Evolutionary conservation across 2,329 filamentous ascomycete species (phyloP), one percentile per base, ranked within the genome.

Genomic region (Aspergillus texensis): DNA sequence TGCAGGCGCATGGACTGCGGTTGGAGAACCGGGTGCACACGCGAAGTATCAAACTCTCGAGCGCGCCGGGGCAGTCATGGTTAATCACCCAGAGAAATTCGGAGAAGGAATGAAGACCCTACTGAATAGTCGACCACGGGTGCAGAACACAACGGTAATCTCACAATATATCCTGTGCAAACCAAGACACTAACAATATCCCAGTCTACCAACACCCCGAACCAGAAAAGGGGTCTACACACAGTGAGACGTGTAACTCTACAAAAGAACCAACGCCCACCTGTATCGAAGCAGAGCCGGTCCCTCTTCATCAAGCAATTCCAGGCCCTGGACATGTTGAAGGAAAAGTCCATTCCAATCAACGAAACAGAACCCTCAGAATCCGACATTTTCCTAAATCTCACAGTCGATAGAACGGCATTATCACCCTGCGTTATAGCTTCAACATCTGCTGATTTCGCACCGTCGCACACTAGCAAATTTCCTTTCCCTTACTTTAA

Each of bases 51-150:
- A 83, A 48, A 85, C 87, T 1, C 81, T 94, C n/a, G 80, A 88
- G 72, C 80, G 84, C 61, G 90, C 85, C 14, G 90, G 90, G 2
- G 90, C 86, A 0, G 86, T 85, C 0, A 87, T 94, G 77, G 88
- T 93, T 3, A 87, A 91, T 64, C 91, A 94, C 71, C 91, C 91
- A 0, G 89, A 91, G 56, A 88, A 91, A 65, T 91, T 94, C 65
- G 91, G 91, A 0, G 80, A 84, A 24, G 86, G 86, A 0, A 87
- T 94, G 82, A 90, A 88, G 74, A 78, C 79, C 3, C 79, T 91
- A 16, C 78, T 93, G 4, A 77, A 75, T 19, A 77, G 68, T 16
- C 72, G 72, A n/a, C 78, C 66, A 68, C 79, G 62, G 73, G 63
- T 63, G 14, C 64, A 66, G 12, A 62, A 62, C 6, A 45, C 65